These are phyloP conservation scores for Phytophthora macrochlamydospora DNA, from an alignment of 352 stramenopile genomes.

Conservation along the genomic window DNA sequence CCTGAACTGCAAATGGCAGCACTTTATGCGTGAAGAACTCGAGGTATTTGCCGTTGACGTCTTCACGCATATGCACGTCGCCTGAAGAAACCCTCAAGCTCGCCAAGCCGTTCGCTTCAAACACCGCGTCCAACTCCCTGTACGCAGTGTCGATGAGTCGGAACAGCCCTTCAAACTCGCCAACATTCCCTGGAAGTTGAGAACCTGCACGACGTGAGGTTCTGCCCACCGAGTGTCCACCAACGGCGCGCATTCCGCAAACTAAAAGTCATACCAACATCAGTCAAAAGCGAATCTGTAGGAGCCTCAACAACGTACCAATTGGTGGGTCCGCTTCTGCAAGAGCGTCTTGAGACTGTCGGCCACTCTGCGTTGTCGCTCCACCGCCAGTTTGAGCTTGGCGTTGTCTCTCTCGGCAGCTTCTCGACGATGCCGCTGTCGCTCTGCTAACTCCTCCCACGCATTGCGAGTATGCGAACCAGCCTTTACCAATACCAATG, in stretches of 20 bases:
- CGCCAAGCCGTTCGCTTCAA: slow-evolving; percentile 19
- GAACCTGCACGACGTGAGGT: slow-evolving; percentile 8
- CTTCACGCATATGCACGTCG: slow-evolving; percentile 25
- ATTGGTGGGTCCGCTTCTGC: slow-evolving; percentile 17
- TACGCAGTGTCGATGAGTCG: slow-evolving; percentile 18
- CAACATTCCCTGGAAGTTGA: slow-evolving; percentile 11
- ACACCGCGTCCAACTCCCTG: slow-evolving; percentile 20
- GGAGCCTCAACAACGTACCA: slow-evolving; percentile 4
- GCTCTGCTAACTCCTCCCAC: slow-evolving; percentile 32
- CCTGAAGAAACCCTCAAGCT: slow-evolving; percentile 13
- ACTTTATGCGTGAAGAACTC: slow-evolving; percentile 37
- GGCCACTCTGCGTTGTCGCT: slow-evolving; percentile 41
- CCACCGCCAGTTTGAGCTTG: slow-evolving; percentile 34
- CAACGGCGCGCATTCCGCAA: not conserved
- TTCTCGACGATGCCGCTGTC: slow-evolving; percentile 16
- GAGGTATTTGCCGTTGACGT: slow-evolving; percentile 11
- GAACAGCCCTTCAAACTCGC: slow-evolving; percentile 19
- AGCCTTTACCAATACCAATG: not conserved
- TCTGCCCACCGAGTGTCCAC: not conserved
- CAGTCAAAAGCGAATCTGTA: slow-evolving; percentile 5
- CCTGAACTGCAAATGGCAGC: slow-evolving; percentile 34
- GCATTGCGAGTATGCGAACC: slow-evolving; percentile 4
- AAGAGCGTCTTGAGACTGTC: slow-evolving; percentile 34
- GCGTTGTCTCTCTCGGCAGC: slow-evolving; percentile 24
- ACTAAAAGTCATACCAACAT: not conserved